A percentile compares a stretch with the other conserved stretches of the same genome.
These are phyloP conservation scores for Hyphopichia burtonii DNA, from an alignment of 1,139 yeast genomes.

Conservation along the genomic window DNA sequence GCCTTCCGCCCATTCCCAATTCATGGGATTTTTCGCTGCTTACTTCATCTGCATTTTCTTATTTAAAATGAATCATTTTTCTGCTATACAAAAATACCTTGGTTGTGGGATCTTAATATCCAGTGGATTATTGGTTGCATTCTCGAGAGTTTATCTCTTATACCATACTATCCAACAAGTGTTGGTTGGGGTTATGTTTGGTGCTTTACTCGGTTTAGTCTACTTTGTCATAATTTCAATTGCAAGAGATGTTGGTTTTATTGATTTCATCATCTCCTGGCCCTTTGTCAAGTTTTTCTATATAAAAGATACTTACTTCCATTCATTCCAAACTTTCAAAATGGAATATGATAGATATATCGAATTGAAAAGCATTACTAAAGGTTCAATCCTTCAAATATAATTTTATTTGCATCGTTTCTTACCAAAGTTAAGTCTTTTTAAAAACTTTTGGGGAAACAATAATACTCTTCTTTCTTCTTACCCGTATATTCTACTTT, in stretches of 20 bases:
- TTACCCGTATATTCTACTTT: background rate
- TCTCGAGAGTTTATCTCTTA: slow-evolving; percentile 72
- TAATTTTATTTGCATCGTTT: background rate
- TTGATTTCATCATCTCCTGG: slow-evolving; percentile 59
- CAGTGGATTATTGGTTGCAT: slow-evolving; percentile 54
- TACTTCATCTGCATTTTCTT: slow-evolving; percentile 52
- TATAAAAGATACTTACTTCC: slow-evolving; percentile 59
- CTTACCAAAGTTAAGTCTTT: background rate
- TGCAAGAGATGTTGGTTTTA: slow-evolving; percentile 57
- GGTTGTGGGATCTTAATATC: slow-evolving; percentile 21
- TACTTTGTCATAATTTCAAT: slow-evolving; percentile 57
- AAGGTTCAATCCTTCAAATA: slow-evolving; percentile 2
- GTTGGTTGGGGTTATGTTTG: slow-evolving; percentile 66
- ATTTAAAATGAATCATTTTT: slow-evolving; percentile 25
- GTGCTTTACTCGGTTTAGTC: slow-evolving; percentile 53
- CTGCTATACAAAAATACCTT: slow-evolving; percentile 17
- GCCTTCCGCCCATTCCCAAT: slow-evolving; percentile 98
- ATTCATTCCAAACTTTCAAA: slow-evolving; percentile 37
- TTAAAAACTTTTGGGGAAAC: background rate
- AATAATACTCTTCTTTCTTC: background rate
- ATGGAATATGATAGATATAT: slow-evolving; percentile 31
- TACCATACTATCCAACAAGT: slow-evolving; percentile 81
- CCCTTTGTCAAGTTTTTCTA: slow-evolving; percentile 42
- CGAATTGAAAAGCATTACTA: slow-evolving; percentile 3
- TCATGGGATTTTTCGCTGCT: slow-evolving; percentile 81